Conservation (phyloP, 805 yeast species). For the Wickerhamiella allomyrinae region DNA sequence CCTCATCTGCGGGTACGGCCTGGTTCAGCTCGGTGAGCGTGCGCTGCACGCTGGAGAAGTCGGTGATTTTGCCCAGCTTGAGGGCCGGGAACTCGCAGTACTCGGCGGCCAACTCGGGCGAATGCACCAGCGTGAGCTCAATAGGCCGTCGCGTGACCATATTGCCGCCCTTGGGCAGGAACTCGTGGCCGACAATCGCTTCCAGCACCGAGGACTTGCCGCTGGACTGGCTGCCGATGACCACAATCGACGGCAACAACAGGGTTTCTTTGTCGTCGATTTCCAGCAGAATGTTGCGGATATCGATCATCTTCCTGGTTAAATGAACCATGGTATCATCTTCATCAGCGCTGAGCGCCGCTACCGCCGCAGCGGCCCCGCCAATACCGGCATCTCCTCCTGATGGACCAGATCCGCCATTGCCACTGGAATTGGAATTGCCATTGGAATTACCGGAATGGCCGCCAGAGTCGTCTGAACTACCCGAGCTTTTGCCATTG, state of each 20-base stretch:
- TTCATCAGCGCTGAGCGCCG: slow-evolving; percentile 32
- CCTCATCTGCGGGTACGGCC: slow-evolving; percentile 79
- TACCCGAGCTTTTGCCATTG: not conserved
- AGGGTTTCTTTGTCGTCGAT: slow-evolving; percentile 66
- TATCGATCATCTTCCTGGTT: slow-evolving; percentile 95
- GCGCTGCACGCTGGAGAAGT: slow-evolving; percentile 77
- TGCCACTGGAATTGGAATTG: slow-evolving; percentile 2
- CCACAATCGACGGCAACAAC: slow-evolving; percentile 87
- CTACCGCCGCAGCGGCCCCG: slow-evolving; percentile 42
- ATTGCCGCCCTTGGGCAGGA: slow-evolving; percentile 89
- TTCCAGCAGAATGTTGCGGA: slow-evolving; percentile 59
- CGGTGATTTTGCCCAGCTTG: slow-evolving; percentile 66
- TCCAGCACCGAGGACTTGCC: slow-evolving; percentile 96
- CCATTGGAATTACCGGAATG: not conserved
- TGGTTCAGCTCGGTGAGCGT: slow-evolving; percentile 77
- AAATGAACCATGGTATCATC: slow-evolving; percentile 66
- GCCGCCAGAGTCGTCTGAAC: not conserved
- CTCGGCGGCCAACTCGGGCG: slow-evolving; percentile 63
- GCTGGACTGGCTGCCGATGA: slow-evolving; percentile 91
- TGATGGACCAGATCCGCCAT: slow-evolving; percentile 19
- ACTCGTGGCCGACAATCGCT: slow-evolving; percentile 95
- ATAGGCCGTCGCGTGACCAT: slow-evolving; percentile 98
- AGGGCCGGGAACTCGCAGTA: slow-evolving; percentile 89
- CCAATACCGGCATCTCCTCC: slow-evolving; percentile 31
- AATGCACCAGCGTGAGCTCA: slow-evolving; percentile 79